Evolutionary conservation across 352 stramenopile genomes (phyloP), one percentile per base, ranked within the genome.

Genomic region (Pythium graminicola): DNA sequence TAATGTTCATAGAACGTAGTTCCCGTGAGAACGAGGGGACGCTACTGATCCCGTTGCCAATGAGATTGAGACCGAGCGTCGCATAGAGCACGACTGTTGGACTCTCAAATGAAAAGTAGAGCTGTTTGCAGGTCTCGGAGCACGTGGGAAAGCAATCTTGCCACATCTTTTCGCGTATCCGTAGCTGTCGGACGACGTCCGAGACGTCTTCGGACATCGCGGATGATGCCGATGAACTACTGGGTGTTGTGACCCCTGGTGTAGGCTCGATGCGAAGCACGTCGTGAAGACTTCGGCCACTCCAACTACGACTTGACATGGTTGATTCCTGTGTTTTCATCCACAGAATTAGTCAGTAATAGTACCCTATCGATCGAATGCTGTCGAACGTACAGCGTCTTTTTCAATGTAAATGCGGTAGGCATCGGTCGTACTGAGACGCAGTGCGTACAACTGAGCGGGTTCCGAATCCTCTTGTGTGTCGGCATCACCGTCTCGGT

Each of bases 371-470:
- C 6, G 1, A 7, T 36, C 20, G 19, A 31, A 35, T 0, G 24
- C 3, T 9, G n/a, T 38, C 1, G 38, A 28, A 29, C 26, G n/a
- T 51, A 68, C 80, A 63, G 44, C 64, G 57, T 91, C 77, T 54
- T 91, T 91, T 55, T 89, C 75, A 33, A 91, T 86, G 71, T 91
- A 91, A 53, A 91, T 86, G 39, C 62, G 57, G 52, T 91, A 91
- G 29, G 80, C 80, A 42, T 91, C 77, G 17, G 75, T 72, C 23
- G 80, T 91, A 39, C 65, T 68, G 13, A 91, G 57, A 10, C 78
- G 75, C 22, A 81, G 68, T 19, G 67, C 74, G 45, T 80, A 91
- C 10, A 86, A 20, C 43, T 57, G 45, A 7, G 31, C 9, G 27
- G 41, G 43, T 48, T 72, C 77, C 23, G 54, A 67, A 20, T 81